Base-by-base conservation (phyloP, 2,329 filamentous ascomycete genomes). In the Colletotrichum phormii region DNA sequence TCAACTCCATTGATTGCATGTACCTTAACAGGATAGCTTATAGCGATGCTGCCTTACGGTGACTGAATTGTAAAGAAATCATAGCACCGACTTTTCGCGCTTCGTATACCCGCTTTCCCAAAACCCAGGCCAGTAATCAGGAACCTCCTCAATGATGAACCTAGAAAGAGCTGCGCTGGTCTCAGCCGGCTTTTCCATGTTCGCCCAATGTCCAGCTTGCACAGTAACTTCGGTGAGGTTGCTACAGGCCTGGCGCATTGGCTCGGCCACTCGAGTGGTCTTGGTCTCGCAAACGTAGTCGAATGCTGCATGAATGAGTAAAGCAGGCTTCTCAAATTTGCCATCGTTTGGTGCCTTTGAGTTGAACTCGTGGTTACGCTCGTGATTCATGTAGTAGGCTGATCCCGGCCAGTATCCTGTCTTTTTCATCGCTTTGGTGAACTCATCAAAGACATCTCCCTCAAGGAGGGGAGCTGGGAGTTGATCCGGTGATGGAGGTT, bases 401-500 rank as follows among this genome's bases (percentile, higher is more conserved):
- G 68, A 64, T 1, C 65, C 53, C 31, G 65, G 65, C 24, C 59
- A 59, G 85, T 99, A 99, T 76, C 92, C 92, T 73, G 92, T 91
- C 95, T 96, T 98, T 84, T 99, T 97, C 77, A 97, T 97, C 80
- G 98, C 93, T 7, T 89, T 87, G 0, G 94, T 92, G 62, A 99
- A 91, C 61, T 90, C 90, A 84, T 97, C 94, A 2, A 92, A 88
- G 15, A 90, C 92, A 73, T 65, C 65, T 46, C 59, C 69, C 15
- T 72, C 65, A 4, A 59, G 15, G 42, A 37, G 59, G 59, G 63
- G 54, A 1, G 64, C 7, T 22, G 70, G 53, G 3, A 7, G 24
- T 31, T 72, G 31, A 24, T 60, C 59, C n/a, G 67, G 49, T 35
- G 58, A n/a, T 5, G 71, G 75, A 1, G 74, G 65, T 1, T 13